Conservation (phyloP, 1,284 basidiomycete species). For the Melampsora larici-populina region DNA sequence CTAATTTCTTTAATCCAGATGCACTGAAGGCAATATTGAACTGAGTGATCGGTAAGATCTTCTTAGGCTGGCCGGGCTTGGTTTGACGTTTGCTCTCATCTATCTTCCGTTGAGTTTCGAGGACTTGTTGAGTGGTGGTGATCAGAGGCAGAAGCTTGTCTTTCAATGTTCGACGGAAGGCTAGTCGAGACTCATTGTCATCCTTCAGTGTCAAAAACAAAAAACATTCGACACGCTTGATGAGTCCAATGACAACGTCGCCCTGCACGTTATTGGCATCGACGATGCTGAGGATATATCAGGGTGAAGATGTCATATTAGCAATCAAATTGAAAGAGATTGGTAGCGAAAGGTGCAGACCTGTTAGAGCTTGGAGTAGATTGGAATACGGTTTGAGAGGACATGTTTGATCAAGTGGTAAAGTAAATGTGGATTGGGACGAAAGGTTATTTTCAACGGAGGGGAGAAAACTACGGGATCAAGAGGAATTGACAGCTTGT, state of each 20-base stretch:
- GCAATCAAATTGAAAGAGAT: too few relatives aligned
- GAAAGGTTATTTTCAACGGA: too few relatives aligned
- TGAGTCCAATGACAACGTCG: constrained; percentile 37
- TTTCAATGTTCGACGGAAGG: constrained; percentile 25
- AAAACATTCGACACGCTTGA: constrained; percentile 39
- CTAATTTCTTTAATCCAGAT: not conserved
- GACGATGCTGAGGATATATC: not conserved
- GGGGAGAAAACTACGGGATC: too few relatives aligned
- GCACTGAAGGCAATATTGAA: constrained; percentile 37
- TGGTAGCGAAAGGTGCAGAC: too few relatives aligned
- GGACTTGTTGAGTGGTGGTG: not conserved
- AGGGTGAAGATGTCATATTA: too few relatives aligned
- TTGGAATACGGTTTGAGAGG: too few relatives aligned
- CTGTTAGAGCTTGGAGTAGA: too few relatives aligned
- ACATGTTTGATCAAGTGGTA: too few relatives aligned
- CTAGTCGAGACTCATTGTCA: constrained; percentile 12
- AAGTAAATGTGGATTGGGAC: too few relatives aligned
- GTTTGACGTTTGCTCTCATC: constrained; percentile 25
- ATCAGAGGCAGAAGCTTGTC: constrained; percentile 29
- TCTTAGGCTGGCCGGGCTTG: constrained; percentile 5
- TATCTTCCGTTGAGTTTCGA: constrained; percentile 31
- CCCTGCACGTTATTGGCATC: constrained; percentile 42
- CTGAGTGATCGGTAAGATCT: constrained; percentile 22
- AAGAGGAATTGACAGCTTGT: too few relatives aligned
- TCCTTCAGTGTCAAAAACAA: constrained; percentile 24